A percentile compares a stretch with the other conserved stretches of the same genome.
phyloP scores from a whole-genome alignment of 2,329 filamentous ascomycete species.

The Aureobasidium sp. region DNA sequence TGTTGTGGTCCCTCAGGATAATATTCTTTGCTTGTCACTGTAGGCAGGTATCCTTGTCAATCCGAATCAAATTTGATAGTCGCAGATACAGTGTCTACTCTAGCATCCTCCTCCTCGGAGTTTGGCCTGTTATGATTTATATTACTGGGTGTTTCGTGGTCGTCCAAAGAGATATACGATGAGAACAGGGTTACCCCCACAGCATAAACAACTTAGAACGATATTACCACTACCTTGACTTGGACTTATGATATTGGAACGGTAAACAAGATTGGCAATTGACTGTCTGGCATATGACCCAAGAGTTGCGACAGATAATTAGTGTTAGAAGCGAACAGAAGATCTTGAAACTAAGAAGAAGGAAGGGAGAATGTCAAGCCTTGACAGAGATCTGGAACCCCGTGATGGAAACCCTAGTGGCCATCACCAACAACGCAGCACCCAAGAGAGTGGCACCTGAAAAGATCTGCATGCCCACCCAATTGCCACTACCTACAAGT shows the following conservation, averaged over 20 bases:
- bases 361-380: not conserved
- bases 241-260: too few relatives aligned
- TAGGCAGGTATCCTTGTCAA: too few relatives aligned
- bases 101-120: not conserved
- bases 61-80: not conserved
- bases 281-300: not conserved
- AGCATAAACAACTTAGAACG: not conserved
- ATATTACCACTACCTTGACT: too few relatives aligned
- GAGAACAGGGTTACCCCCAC: not conserved
- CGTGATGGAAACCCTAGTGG: slow-evolving; percentile 11
- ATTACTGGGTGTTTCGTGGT: not conserved
- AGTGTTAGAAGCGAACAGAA: not conserved
- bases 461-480: slow-evolving; percentile 28
- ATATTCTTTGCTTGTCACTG: not conserved
- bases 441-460: slow-evolving; percentile 24
- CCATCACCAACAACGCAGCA: slow-evolving; percentile 6
- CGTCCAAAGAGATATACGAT: not conserved
- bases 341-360: not conserved
- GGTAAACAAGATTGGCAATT: not conserved
- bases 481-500: slow-evolving; percentile 20
- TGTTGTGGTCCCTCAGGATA: not conserved
- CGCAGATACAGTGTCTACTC: not conserved
- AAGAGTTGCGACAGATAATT: too few relatives aligned
- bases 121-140: not conserved
- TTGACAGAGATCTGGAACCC: slow-evolving; percentile 6